Percentiles rank a stretch among this genome's conserved stretches.
These are phyloP conservation scores for Colletotrichum ledebouriae DNA, from an alignment of 2,329 filamentous ascomycete genomes.

Conservation along the genomic window DNA sequence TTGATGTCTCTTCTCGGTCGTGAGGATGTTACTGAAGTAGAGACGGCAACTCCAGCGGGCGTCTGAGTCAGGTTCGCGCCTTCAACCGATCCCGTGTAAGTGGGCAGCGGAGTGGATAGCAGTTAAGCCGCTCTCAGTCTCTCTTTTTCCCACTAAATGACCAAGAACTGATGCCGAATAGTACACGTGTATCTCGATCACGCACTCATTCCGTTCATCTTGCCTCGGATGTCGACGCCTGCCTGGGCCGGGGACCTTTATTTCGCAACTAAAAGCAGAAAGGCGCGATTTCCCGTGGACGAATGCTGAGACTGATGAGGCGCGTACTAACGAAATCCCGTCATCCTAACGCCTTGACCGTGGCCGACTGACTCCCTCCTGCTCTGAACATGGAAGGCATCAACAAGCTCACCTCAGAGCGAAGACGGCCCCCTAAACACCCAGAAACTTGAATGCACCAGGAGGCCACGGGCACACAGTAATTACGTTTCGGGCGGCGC, in stretches of 20 bases:
- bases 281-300: not conserved
- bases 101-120: constrained; percentile 12
- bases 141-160: constrained; percentile 15
- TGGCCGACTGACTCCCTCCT: constrained; percentile 12
- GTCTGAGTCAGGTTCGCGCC: constrained; percentile 38
- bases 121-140: constrained; percentile 32
- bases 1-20: constrained; percentile 11
- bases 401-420: constrained; percentile 26
- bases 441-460: constrained; percentile 5
- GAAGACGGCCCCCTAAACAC: not conserved
- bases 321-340: constrained; percentile 30
- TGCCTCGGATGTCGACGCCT: too few relatives aligned
- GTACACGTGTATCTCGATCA: not conserved
- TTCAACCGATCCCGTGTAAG: constrained; percentile 24
- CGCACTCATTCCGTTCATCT: not conserved
- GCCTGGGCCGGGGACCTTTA: not conserved
- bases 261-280: constrained; percentile 8
- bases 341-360: constrained; percentile 32
- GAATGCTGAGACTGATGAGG: constrained; percentile 25
- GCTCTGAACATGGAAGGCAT: constrained; percentile 18
- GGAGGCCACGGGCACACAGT: constrained; percentile 1
- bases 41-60: constrained; percentile 19
- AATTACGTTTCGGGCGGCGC: constrained; percentile 28
- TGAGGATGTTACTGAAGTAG: constrained; percentile 13
- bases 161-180: constrained; percentile 1